These are phyloP conservation scores for Chlorella variabilis DNA, from an alignment of 163 green algal genomes.

Conservation along the genomic window DNA sequence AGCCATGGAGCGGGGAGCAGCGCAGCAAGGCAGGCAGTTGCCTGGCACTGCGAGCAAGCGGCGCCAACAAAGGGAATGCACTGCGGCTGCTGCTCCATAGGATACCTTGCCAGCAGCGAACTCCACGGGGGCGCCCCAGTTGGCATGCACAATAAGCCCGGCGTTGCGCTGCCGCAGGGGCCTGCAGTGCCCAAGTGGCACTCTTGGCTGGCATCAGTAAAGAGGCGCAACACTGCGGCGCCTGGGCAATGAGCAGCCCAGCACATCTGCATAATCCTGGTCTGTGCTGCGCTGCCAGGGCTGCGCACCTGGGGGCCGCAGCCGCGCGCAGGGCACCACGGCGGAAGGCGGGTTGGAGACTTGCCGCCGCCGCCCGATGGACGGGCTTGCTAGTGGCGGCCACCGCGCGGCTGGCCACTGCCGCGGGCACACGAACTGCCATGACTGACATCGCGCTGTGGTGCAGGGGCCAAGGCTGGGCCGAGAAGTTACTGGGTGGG, in stretches of 20 bases:
- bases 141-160: slow-evolving; percentile 15
- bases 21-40: too few relatives aligned
- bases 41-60: too few relatives aligned
- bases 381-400: background rate
- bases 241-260: too few relatives aligned
- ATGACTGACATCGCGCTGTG: background rate
- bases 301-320: background rate
- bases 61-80: too few relatives aligned
- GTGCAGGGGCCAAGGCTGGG: background rate
- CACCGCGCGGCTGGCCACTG: slow-evolving; percentile 1
- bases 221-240: too few relatives aligned
- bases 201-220: too few relatives aligned
- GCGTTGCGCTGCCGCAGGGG: slow-evolving; percentile 3
- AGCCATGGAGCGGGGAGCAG: too few relatives aligned
- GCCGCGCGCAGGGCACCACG: background rate
- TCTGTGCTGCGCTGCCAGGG: too few relatives aligned
- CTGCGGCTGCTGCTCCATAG: slow-evolving; percentile 28
- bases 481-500: background rate
- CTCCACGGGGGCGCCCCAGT: slow-evolving; percentile 53
- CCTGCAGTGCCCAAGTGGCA: background rate
- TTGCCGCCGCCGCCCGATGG: background rate
- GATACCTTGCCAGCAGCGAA: slow-evolving; percentile 56
- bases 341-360: background rate
- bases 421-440: background rate
- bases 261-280: too few relatives aligned